Base-by-base conservation (phyloP, 2,329 filamentous ascomycete species). In the Cladophialophora immunda region DNA sequence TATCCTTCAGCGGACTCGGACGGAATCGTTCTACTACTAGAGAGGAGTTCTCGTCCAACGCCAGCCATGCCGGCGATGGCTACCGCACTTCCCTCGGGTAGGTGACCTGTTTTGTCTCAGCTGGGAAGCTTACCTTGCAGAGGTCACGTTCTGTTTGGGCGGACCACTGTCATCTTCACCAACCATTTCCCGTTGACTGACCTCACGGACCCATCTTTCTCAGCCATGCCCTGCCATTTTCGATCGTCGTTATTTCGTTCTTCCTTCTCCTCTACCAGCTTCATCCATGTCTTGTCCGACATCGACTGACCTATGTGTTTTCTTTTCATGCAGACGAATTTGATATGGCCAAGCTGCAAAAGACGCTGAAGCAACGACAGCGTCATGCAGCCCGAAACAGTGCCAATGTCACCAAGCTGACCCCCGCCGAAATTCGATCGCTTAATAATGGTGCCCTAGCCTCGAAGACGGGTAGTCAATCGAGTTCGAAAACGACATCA, bases 331-430 rank as follows among this genome's bases (percentile, higher is more conserved):
- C 63, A 72, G 71, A 72, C 65, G 68, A 69, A 29, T 70, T 72
- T 63, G 69, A 73, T 53, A 73, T 73, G 71, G 70, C 69, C 58
- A 72, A 70, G 64, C 52, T 73, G 55, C 64, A 70, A 63, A 73
- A 73, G 64, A 64, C 63, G n/a, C 58, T 72, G 41, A 70, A 69
- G 61, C 71, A 72, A 62, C 64, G 68, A 41, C 71, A 71, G 52
- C 67, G 68, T 13, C 62, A 66, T 32, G 67, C 69, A 11, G 45
- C 68, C 29, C 66, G 62, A n/a, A 65, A 66, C 50, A 67, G 65
- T 58, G 57, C 58, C 22, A 62, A 69, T 58, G 71, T 72, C 58
- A 62, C 69, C 62, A 73, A 72, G 56, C 52, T 73, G 54, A 72
- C 69, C 2, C 70, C 71, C 4, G 67, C 71, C 52, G 71, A 73